phyloP scores from a whole-genome alignment of 2,329 filamentous ascomycete species.

The Nemania sp. region DNA sequence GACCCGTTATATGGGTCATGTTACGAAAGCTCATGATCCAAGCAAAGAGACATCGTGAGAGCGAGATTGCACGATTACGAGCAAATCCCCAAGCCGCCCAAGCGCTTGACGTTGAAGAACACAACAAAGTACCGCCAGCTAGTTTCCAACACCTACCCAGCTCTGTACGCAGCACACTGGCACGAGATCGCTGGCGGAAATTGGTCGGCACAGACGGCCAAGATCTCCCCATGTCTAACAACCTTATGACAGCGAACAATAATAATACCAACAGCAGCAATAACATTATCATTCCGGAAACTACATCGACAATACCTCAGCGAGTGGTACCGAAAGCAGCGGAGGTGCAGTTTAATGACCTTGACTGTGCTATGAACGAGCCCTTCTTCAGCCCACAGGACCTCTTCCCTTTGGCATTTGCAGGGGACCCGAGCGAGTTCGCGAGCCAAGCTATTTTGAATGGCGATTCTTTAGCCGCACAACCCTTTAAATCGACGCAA shows the following conservation, averaged over 20 bases:
- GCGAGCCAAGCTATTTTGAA: slow-evolving; percentile 31
- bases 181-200: slow-evolving; percentile 65
- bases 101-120: slow-evolving; percentile 63
- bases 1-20: slow-evolving; percentile 65
- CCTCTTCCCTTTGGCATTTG: slow-evolving; percentile 49
- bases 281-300: slow-evolving; percentile 2
- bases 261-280: slow-evolving; percentile 7
- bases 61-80: slow-evolving; percentile 63
- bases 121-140: slow-evolving; percentile 57
- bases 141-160: slow-evolving; percentile 63
- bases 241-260: not conserved
- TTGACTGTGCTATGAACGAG: slow-evolving; percentile 55
- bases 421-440: slow-evolving; percentile 31
- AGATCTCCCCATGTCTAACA: slow-evolving; percentile 39
- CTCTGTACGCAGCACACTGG: slow-evolving; percentile 59
- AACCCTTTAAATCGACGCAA: slow-evolving; percentile 32
- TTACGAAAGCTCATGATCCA: slow-evolving; percentile 66
- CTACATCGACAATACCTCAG: slow-evolving; percentile 3
- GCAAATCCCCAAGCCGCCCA: slow-evolving; percentile 62
- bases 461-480: slow-evolving; percentile 34
- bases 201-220: slow-evolving; percentile 55
- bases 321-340: slow-evolving; percentile 18
- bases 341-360: slow-evolving; percentile 45
- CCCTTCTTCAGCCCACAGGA: slow-evolving; percentile 54
- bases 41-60: slow-evolving; percentile 63